Percentiles rank a stretch among this genome's conserved stretches.
phyloP scores from a whole-genome alignment of 2,329 filamentous ascomycete genomes.

The Fusarium metavorans region DNA sequence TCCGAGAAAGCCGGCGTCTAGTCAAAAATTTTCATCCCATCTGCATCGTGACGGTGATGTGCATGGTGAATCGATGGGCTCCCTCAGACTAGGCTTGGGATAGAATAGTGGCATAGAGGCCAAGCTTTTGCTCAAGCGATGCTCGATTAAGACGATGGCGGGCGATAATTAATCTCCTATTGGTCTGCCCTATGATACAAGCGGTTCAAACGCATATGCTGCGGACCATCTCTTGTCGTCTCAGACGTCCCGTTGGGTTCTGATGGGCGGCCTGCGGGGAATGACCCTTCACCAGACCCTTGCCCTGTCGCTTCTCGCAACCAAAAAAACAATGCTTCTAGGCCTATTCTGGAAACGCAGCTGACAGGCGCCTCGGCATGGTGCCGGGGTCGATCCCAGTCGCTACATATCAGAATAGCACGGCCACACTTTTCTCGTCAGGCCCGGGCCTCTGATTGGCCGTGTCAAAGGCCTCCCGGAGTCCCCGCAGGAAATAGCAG shows the following conservation, averaged over 20 bases:
- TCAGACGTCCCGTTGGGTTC: slow-evolving; percentile 12
- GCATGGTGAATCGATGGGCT: neutral
- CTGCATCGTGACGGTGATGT: neutral
- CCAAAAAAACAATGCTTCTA: neutral
- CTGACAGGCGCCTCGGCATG: neutral
- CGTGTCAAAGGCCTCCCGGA: slow-evolving; percentile 42
- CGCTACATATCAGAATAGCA: slow-evolving; percentile 17
- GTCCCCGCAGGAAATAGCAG: slow-evolving; percentile 35
- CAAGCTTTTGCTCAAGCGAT: neutral
- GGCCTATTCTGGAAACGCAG: neutral
- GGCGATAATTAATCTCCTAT: slow-evolving; percentile 5
- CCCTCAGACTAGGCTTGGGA: neutral
- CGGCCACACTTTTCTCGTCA: slow-evolving; percentile 27
- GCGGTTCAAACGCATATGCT: neutral
- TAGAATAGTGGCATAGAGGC: neutral
- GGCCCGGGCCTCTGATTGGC: slow-evolving; percentile 30
- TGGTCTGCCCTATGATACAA: slow-evolving; percentile 15
- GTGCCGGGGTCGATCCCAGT: neutral
- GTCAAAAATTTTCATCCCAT: neutral
- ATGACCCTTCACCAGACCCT: neutral
- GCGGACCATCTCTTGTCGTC: slow-evolving; percentile 30
- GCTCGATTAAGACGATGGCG: neutral
- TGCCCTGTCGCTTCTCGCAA: neutral
- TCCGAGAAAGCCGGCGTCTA: neutral
- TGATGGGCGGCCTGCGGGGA: slow-evolving; percentile 22